A percentile compares a stretch with the other conserved stretches of the same genome.
Evolutionary conservation across 257 asterid genomes (phyloP).

Genomic region (Cordia subcordata): DNA sequence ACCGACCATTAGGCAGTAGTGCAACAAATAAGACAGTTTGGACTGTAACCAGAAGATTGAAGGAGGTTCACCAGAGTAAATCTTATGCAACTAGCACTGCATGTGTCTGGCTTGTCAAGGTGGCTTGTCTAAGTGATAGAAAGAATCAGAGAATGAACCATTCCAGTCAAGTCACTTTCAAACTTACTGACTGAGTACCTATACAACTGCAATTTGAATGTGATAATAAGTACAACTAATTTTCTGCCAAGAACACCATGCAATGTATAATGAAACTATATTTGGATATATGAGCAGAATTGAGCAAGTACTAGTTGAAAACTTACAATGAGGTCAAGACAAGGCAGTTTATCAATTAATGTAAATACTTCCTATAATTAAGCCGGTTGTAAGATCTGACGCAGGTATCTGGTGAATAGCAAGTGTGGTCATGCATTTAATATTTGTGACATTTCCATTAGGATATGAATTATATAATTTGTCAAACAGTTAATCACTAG

Average conservation of each 20-base stretch:
- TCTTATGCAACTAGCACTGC: conserved; percentile 74
- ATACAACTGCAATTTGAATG: conserved; percentile 31
- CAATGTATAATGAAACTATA: neutral
- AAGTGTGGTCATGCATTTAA: too few species aligned
- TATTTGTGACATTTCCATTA: too few species aligned
- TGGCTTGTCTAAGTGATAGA: conserved; percentile 45
- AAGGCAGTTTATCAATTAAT: too few species aligned
- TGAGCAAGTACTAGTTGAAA: too few species aligned
- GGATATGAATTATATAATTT: too few species aligned
- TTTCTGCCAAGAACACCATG: neutral
- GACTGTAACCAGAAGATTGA: conserved; percentile 62
- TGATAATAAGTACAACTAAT: neutral
- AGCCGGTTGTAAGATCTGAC: too few species aligned
- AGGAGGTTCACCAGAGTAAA: conserved; percentile 59
- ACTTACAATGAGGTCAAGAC: too few species aligned
- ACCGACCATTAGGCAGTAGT: too few species aligned
- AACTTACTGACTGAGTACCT: conserved; percentile 44
- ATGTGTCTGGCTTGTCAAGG: conserved; percentile 36
- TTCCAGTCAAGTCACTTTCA: conserved; percentile 44
- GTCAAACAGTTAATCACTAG: too few species aligned
- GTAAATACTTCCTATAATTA: too few species aligned
- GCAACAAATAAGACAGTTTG: too few species aligned
- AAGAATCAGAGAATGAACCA: conserved; percentile 52
- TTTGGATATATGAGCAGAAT: neutral
- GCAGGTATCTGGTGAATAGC: too few species aligned